Percentiles rank a stretch among this genome's conserved stretches.
Evolutionary conservation across 2,329 filamentous ascomycete species (phyloP).

Genomic region (Aureobasidium sp.): DNA sequence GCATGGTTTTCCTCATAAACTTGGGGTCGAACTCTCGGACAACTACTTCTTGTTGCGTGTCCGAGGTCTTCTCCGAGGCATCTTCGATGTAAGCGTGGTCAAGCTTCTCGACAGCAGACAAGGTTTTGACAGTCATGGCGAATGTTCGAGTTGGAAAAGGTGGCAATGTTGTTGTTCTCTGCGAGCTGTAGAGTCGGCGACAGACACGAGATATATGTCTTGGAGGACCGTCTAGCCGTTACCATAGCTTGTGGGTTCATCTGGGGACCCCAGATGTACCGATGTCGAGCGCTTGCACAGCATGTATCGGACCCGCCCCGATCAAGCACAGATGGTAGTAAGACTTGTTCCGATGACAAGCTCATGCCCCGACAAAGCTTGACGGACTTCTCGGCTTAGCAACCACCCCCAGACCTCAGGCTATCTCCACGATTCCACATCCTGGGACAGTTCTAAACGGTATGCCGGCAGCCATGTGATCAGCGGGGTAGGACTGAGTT

Average conservation of each 20-base stretch:
- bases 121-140: constrained; percentile 6
- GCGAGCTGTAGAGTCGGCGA: background rate
- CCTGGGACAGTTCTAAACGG: too few relatives aligned
- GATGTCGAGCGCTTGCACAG: background rate
- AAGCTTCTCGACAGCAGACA: constrained; percentile 12
- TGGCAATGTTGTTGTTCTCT: background rate
- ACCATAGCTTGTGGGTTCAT: background rate
- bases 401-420: too few relatives aligned
- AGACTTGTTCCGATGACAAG: background rate
- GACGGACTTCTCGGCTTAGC: too few relatives aligned
- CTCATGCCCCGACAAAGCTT: background rate
- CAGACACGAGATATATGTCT: background rate
- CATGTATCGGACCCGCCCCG: background rate
- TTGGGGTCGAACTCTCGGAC: constrained; percentile 13
- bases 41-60: constrained; percentile 2
- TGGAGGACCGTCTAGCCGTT: background rate
- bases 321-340: background rate
- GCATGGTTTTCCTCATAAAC: constrained; percentile 13
- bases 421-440: too few relatives aligned
- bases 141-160: constrained; percentile 7
- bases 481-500: too few relatives aligned
- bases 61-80: background rate
- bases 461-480: too few relatives aligned
- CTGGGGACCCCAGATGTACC: background rate
- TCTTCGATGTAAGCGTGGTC: constrained; percentile 8